Conservation (phyloP, 306 rosid genomes). For the Potentilla sterilis region DNA sequence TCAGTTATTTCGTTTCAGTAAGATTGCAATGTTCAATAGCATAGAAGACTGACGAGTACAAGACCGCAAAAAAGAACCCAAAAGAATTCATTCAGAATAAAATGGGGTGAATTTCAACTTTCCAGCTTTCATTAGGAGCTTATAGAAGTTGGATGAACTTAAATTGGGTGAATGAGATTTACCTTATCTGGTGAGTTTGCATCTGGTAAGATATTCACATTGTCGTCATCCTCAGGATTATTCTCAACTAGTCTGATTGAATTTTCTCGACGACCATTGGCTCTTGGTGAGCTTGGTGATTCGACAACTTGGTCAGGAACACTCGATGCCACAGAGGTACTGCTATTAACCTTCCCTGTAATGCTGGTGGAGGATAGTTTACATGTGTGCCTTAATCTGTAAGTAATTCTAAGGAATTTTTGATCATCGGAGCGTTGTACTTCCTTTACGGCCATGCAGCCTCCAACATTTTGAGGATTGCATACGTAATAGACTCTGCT, state of each 20-base stretch:
- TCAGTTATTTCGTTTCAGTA: no score
- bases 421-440: constrained; percentile 31
- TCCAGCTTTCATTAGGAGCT: no score
- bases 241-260: no score
- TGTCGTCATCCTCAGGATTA: no score
- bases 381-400: constrained; percentile 41
- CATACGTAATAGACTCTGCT: constrained; percentile 42
- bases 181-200: not conserved
- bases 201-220: no score
- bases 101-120: no score
- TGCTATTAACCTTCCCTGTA: not conserved
- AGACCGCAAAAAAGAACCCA: no score
- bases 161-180: not conserved
- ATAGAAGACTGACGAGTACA: no score
- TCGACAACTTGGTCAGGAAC: not conserved
- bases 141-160: no score
- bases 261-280: not conserved
- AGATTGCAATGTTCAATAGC: no score
- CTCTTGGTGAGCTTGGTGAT: not conserved
- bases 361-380: constrained; percentile 32
- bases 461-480: constrained; percentile 24
- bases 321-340: not conserved
- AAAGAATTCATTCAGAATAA: no score
- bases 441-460: constrained; percentile 41
- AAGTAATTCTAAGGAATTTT: constrained; percentile 22